phyloP scores from a whole-genome alignment of 83 land plant genomes.

The Thuja plicata region DNA sequence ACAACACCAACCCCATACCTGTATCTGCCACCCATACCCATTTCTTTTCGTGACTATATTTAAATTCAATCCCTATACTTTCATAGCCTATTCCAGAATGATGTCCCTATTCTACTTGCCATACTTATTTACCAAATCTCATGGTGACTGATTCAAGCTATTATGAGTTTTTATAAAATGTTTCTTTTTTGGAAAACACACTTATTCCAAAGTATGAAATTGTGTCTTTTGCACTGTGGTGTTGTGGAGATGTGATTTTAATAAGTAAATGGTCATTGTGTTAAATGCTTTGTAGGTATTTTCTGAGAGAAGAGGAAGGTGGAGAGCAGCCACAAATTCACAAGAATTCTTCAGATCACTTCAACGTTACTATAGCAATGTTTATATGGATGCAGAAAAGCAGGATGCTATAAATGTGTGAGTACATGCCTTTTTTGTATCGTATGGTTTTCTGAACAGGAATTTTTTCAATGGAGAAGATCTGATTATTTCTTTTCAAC shows the following conservation, averaged over 20 bases:
- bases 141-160: no score
- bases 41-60: no score
- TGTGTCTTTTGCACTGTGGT: background rate
- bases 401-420: slow-evolving; percentile 84
- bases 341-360: slow-evolving; percentile 71
- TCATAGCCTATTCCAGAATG: no score
- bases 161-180: no score
- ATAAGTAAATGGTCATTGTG: background rate
- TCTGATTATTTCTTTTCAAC: background rate
- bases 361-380: slow-evolving; percentile 74
- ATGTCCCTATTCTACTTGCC: no score
- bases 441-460: background rate
- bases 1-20: no score
- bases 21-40: no score
- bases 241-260: background rate
- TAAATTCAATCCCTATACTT: no score
- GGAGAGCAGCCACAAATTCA: slow-evolving; percentile 72
- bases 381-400: slow-evolving; percentile 75
- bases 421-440: slow-evolving; percentile 16
- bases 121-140: no score
- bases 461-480: background rate
- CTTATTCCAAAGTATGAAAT: background rate
- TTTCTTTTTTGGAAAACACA: no score
- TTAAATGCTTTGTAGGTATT: slow-evolving; percentile 60
- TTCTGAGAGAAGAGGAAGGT: slow-evolving; percentile 69